A percentile compares a stretch with the other conserved stretches of the same genome.
phyloP scores from a whole-genome alignment of 305 asterid species.

The Fraxinus latifolia region DNA sequence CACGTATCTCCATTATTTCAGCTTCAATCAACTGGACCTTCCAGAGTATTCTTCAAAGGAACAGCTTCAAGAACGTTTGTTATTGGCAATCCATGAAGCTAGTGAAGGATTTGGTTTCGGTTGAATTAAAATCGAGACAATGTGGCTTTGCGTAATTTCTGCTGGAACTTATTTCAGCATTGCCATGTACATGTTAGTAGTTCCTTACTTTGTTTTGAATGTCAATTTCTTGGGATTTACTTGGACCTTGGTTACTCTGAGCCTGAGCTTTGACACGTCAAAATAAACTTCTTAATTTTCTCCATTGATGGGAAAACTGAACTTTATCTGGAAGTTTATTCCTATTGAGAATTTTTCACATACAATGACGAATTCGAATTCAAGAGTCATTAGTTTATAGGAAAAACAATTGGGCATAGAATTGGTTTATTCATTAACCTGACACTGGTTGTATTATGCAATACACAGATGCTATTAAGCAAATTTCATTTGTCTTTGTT shows the following conservation, averaged over 20 bases:
- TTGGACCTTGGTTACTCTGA: background rate
- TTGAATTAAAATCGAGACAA: slow-evolving; percentile 30
- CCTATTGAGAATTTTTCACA: background rate
- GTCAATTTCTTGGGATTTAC: background rate
- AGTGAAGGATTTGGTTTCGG: slow-evolving; percentile 99
- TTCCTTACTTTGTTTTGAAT: background rate
- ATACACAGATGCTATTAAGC: background rate
- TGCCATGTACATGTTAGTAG: slow-evolving; percentile 46
- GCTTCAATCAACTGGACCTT: slow-evolving; percentile 98
- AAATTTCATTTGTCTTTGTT: background rate
- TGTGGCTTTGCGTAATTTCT: slow-evolving; percentile 22
- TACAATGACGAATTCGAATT: background rate
- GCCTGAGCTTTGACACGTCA: background rate
- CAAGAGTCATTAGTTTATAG: background rate
- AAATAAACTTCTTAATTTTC: background rate
- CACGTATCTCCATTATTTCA: slow-evolving; percentile 30
- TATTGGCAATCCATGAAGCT: slow-evolving; percentile 95
- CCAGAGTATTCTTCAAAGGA: slow-evolving; percentile 92
- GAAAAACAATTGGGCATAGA: background rate
- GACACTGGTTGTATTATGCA: background rate
- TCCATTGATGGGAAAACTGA: background rate
- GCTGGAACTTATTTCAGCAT: slow-evolving; percentile 30
- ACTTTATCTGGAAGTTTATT: background rate
- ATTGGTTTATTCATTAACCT: background rate
- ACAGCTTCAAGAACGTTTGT: slow-evolving; percentile 88